Conservation (phyloP, 2,329 filamentous ascomycete species). For the Ceratocystis huliohia region DNA sequence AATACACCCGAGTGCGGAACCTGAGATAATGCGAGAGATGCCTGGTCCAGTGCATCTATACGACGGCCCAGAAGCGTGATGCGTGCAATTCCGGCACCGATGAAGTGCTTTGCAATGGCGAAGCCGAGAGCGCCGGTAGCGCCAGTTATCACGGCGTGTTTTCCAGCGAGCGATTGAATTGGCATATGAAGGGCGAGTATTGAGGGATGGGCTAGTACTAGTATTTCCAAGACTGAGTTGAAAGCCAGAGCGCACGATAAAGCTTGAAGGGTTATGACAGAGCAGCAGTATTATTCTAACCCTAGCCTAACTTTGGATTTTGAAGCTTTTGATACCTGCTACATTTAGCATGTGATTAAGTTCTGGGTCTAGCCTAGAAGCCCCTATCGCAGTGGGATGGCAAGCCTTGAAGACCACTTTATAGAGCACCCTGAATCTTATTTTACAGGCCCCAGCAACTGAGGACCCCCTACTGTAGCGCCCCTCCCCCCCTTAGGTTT, state of each 20-base stretch:
- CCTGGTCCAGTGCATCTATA: conserved; percentile 34
- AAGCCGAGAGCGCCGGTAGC: conserved; percentile 58
- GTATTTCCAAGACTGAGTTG: too few relatives aligned
- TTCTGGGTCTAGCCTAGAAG: too few relatives aligned
- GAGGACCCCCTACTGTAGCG: too few relatives aligned
- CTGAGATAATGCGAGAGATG: conserved; percentile 27
- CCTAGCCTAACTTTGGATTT: too few relatives aligned
- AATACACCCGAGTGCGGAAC: conserved; percentile 14
- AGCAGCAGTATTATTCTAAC: too few relatives aligned
- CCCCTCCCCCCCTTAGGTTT: neutral
- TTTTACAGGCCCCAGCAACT: too few relatives aligned
- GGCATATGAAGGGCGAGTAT: neutral
- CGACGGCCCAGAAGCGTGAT: conserved; percentile 51
- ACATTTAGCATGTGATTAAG: too few relatives aligned
- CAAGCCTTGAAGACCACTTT: too few relatives aligned
- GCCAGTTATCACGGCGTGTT: conserved; percentile 52
- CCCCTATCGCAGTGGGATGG: too few relatives aligned
- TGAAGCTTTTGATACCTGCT: too few relatives aligned
- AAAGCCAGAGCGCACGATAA: neutral
- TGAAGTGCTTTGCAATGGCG: conserved; percentile 54
- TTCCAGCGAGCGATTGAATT: conserved; percentile 31
- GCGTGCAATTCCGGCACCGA: conserved; percentile 41
- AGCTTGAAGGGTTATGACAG: neutral
- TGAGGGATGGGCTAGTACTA: too few relatives aligned
- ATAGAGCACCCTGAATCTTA: too few relatives aligned